Evolutionary conservation across 2,329 filamentous ascomycete genomes (phyloP).

Genomic region (Botryosphaeria dothidea): DNA sequence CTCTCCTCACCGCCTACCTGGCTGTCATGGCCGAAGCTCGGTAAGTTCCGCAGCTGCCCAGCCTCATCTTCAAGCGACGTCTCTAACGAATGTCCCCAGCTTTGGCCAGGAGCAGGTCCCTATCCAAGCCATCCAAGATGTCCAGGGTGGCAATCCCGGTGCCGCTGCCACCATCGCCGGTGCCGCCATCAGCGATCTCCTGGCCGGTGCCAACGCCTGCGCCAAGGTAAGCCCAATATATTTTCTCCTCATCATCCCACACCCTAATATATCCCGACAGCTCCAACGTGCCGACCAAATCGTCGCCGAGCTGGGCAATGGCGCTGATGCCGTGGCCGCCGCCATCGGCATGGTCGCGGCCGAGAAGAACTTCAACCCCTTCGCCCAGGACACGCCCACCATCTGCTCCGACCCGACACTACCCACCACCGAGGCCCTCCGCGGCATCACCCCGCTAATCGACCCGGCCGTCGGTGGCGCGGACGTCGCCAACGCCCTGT

Average conservation of each 20-base stretch:
- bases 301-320: conserved; percentile 60
- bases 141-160: conserved; percentile 58
- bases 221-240: conserved; percentile 56
- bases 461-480: conserved; percentile 63
- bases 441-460: conserved; percentile 67
- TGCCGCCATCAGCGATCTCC: conserved; percentile 60
- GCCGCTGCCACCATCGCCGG: conserved; percentile 66
- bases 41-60: conserved; percentile 1
- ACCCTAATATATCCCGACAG: conserved; percentile 36
- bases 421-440: conserved; percentile 60
- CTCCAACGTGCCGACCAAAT: conserved; percentile 66
- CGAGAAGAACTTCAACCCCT: conserved; percentile 75
- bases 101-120: conserved; percentile 66
- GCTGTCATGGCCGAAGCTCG: conserved; percentile 34
- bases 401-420: conserved; percentile 66
- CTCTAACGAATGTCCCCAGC: conserved; percentile 29
- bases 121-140: conserved; percentile 55
- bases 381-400: conserved; percentile 58
- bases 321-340: conserved; percentile 60
- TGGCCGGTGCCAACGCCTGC: conserved; percentile 67
- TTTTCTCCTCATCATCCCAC: conserved; percentile 3
- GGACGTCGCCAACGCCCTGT: conserved; percentile 62
- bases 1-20: not conserved
- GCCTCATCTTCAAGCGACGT: not conserved
- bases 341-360: conserved; percentile 65